These are phyloP conservation scores for Kluyveromyces lactis DNA, from an alignment of 805 yeast species.

Conservation along the genomic window DNA sequence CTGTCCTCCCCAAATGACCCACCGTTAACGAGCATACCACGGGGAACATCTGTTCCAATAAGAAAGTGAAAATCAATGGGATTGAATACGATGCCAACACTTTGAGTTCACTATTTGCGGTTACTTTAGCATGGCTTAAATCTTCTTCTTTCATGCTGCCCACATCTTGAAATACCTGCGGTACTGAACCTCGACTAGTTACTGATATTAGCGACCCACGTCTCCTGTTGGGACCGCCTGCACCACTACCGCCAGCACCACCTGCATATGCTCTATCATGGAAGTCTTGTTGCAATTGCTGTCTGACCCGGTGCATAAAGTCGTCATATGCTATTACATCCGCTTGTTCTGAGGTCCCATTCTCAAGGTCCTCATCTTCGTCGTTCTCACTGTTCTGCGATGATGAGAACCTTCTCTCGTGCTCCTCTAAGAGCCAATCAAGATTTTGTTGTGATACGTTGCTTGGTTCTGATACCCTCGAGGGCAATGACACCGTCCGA, in stretches of 20 bases:
- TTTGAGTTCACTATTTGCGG: constrained; percentile 30
- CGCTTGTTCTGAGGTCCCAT: constrained; percentile 8
- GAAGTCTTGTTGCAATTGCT: constrained; percentile 10
- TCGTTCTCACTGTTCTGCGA: constrained; percentile 11
- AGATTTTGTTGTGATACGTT: constrained; percentile 28
- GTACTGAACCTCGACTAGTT: constrained; percentile 25
- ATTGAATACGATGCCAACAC: constrained; percentile 33
- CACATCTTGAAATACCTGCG: constrained; percentile 23
- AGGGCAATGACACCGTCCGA: constrained; percentile 35
- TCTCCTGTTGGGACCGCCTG: background rate
- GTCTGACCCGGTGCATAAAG: constrained; percentile 25
- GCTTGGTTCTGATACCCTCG: constrained; percentile 30
- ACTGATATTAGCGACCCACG: constrained; percentile 22
- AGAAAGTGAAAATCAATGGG: constrained; percentile 61
- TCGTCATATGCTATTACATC: constrained; percentile 22
- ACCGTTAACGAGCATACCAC: constrained; percentile 76
- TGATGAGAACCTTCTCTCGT: constrained; percentile 32
- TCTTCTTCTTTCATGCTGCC: constrained; percentile 19
- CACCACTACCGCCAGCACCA: background rate
- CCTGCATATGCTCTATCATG: too few relatives aligned
- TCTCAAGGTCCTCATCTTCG: constrained; percentile 17
- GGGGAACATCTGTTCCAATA: constrained; percentile 65
- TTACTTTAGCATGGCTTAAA: constrained; percentile 29
- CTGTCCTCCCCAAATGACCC: constrained; percentile 74
- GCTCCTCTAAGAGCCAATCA: constrained; percentile 35